Base-by-base conservation (phyloP, 441 rosid species). In the Pelargonium cotyledonis region DNA sequence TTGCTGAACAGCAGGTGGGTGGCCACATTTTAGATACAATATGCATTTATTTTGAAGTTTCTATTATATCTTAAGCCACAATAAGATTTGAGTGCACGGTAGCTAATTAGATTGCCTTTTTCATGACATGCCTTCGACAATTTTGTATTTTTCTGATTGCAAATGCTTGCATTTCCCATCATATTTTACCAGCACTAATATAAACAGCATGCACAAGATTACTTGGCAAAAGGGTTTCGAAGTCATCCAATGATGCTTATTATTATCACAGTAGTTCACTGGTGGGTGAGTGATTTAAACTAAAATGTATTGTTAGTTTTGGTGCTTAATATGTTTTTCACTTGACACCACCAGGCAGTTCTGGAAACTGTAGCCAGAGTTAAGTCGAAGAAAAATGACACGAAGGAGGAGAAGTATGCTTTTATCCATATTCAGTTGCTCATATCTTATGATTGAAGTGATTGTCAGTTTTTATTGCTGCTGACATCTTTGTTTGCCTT, bases 341-440 rank as follows among this genome's bases (percentile, higher is more conserved):
- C 19, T 79, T 76, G 71, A 10, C 77, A 51, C 83, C 75, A 53
- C 73, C 85, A 93, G 98, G 98, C 96, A 70, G 93, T 89, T 80
- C 70, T 93, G 85, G 97, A 93, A 82, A 93, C 95, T 26, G 97
- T 93, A 15, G 97, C 98, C 26, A 89, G 98, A 71, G 90, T 91
- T 43, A 90, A 75, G 81, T 63, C 88, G 23, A 93, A 93, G 89
- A 93, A 90, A 84, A 93, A 93, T 78, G 98, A 93, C 47, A 89
- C 91, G 76, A 88, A 87, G 81, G 97, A 93, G 68, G 98, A 89
- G 66, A 88, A 86, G 98, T 93, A 83, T 76, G 66, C 43, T 75
- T 72, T 40, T 78, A 53, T 49, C 71, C 68, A 9, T 47, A 49
- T 49, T 49, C 16, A 11, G 1, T 53, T n/a, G 38, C 5, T n/a